A percentile compares a stretch with the other conserved stretches of the same genome.
phyloP scores from a whole-genome alignment of 2,329 filamentous ascomycete genomes.

The Fusarium praegraminearum region DNA sequence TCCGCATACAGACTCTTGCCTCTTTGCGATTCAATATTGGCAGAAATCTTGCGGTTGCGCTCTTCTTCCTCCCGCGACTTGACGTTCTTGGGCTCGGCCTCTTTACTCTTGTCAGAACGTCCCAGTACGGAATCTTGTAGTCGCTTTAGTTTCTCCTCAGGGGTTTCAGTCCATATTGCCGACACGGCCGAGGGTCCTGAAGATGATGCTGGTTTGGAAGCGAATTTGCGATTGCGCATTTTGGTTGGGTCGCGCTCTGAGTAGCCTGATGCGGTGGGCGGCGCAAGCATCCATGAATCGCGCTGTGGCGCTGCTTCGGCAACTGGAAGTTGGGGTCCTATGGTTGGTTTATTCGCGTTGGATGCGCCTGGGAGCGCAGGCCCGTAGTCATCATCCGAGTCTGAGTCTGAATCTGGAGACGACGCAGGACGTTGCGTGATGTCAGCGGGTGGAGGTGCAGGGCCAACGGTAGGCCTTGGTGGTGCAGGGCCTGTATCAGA shows the following conservation, averaged over 20 bases:
- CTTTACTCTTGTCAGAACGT: constrained; percentile 61
- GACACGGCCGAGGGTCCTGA: constrained; percentile 60
- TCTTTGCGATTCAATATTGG: constrained; percentile 65
- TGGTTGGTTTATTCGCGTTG: constrained; percentile 61
- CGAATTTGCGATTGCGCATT: constrained; percentile 84
- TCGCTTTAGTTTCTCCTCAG: constrained; percentile 85
- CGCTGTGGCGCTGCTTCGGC: constrained; percentile 68
- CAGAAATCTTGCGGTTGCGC: constrained; percentile 60
- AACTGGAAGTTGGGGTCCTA: constrained; percentile 52
- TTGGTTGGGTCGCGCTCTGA: constrained; percentile 84
- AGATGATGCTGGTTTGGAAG: constrained; percentile 66
- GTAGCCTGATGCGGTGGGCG: constrained; percentile 68
- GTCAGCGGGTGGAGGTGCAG: constrained; percentile 54
- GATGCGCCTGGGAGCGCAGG: constrained; percentile 67
- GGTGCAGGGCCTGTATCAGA: constrained; percentile 55
- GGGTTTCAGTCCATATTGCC: constrained; percentile 91
- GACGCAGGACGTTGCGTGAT: constrained; percentile 34
- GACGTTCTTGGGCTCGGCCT: constrained; percentile 56
- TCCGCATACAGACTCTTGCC: constrained; percentile 71
- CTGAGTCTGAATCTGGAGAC: constrained; percentile 57
- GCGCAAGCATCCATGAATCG: constrained; percentile 87
- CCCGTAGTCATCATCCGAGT: constrained; percentile 68
- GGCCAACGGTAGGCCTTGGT: constrained; percentile 45
- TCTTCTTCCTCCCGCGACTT: constrained; percentile 68
- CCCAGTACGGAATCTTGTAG: constrained; percentile 87